These are phyloP conservation scores for Aspergillus ibericus DNA, from an alignment of 2,329 filamentous ascomycete species.

Conservation along the genomic window DNA sequence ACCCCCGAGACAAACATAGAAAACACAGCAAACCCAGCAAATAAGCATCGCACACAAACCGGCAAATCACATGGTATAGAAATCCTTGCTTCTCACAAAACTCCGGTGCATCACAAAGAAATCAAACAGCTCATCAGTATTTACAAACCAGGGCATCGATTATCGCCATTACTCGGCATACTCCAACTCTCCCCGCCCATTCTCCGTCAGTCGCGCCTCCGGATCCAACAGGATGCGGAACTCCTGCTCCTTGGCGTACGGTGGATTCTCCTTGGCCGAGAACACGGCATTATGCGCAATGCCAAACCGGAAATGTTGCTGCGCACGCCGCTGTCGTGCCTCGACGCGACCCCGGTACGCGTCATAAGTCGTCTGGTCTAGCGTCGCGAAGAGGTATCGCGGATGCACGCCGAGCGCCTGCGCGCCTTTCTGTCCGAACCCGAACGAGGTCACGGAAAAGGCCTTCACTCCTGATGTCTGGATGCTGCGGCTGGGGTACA, in stretches of 20 bases:
- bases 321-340: neutral
- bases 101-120: too few relatives aligned
- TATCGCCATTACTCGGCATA: neutral
- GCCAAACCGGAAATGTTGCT: neutral
- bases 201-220: neutral
- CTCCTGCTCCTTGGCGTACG: neutral
- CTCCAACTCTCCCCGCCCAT: neutral
- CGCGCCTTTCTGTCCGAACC: slow-evolving; percentile 6
- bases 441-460: slow-evolving; percentile 4
- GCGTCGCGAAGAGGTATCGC: slow-evolving; percentile 4
- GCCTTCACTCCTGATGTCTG: neutral
- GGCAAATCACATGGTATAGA: neutral
- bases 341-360: neutral
- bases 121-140: too few relatives aligned
- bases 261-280: neutral
- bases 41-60: neutral
- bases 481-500: neutral
- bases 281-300: neutral
- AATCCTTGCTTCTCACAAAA: too few relatives aligned
- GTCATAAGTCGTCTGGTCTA: neutral
- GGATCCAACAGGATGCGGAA: neutral
- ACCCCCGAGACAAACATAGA: neutral
- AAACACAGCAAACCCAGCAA: neutral
- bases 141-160: neutral
- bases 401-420: slow-evolving; percentile 4